A percentile compares a stretch with the other conserved stretches of the same genome.
Conservation (phyloP, 2,329 filamentous ascomycete genomes). For the Diaporthe sp. region DNA sequence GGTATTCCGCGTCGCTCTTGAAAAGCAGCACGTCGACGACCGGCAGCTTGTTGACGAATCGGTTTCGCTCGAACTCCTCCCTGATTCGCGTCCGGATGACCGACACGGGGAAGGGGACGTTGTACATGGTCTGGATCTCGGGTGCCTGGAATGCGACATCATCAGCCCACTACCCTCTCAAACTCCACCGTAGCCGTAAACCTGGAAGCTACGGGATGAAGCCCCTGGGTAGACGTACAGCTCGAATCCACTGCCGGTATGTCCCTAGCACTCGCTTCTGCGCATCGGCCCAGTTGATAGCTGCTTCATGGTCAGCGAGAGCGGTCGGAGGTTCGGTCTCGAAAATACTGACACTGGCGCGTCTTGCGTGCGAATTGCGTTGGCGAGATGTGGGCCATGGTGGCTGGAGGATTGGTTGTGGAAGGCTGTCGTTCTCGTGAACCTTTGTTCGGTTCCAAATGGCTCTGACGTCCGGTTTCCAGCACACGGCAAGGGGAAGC, state of each 20-base stretch:
- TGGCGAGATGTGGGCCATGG: slow-evolving; percentile 85
- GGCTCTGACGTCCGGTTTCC: slow-evolving; percentile 34
- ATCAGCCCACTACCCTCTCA: slow-evolving; percentile 13
- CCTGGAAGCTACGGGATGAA: background rate
- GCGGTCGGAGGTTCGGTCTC: background rate
- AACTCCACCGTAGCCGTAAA: background rate
- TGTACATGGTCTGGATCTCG: slow-evolving; percentile 98
- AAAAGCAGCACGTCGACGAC: slow-evolving; percentile 91
- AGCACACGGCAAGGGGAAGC: slow-evolving; percentile 13
- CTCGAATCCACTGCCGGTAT: slow-evolving; percentile 96
- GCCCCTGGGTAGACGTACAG: slow-evolving; percentile 73
- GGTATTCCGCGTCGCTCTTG: slow-evolving; percentile 93
- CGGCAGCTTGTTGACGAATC: slow-evolving; percentile 89
- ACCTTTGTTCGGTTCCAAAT: slow-evolving; percentile 40
- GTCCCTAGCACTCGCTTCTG: slow-evolving; percentile 86
- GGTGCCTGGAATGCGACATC: slow-evolving; percentile 74
- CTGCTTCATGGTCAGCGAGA: slow-evolving; percentile 65
- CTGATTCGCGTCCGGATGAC: slow-evolving; percentile 92
- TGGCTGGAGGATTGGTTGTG: slow-evolving; percentile 58
- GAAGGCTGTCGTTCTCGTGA: slow-evolving; percentile 48
- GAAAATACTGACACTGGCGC: slow-evolving; percentile 75
- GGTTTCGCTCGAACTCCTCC: slow-evolving; percentile 95
- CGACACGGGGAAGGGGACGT: slow-evolving; percentile 87
- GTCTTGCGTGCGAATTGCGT: slow-evolving; percentile 90
- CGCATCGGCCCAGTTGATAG: slow-evolving; percentile 90